These are phyloP conservation scores for Halophytophthora batemanensis DNA, from an alignment of 352 stramenopile species.

Conservation along the genomic window DNA sequence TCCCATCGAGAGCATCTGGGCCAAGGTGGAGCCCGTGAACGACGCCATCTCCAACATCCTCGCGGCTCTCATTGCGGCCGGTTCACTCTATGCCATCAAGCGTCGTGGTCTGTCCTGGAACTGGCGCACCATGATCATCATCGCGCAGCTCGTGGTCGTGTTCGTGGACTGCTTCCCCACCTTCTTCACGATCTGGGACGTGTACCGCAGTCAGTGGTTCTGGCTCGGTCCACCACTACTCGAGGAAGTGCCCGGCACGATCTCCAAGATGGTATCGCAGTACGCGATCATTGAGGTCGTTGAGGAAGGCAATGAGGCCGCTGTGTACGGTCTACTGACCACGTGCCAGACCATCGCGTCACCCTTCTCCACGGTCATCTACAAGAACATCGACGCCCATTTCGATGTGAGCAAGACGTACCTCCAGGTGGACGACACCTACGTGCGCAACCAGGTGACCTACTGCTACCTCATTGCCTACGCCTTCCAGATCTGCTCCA, in stretches of 20 bases:
- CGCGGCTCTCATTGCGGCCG: conserved; percentile 25
- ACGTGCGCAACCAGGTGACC: conserved; percentile 30
- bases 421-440: conserved; percentile 24
- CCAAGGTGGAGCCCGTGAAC: conserved; percentile 40
- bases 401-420: conserved; percentile 34
- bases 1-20: conserved; percentile 35
- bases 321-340: conserved; percentile 42
- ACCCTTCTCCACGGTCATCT: conserved; percentile 40
- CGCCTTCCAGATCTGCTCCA: conserved; percentile 35
- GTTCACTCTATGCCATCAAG: conserved; percentile 30
- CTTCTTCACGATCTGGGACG: conserved; percentile 50
- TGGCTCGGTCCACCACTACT: conserved; percentile 47
- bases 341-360: conserved; percentile 38
- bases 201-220: conserved; percentile 54
- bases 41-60: conserved; percentile 30
- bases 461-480: conserved; percentile 43
- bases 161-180: conserved; percentile 38
- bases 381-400: conserved; percentile 46
- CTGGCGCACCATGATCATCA: conserved; percentile 36
- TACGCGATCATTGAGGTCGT: conserved; percentile 48
- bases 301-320: conserved; percentile 43
- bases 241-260: conserved; percentile 30
- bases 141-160: conserved; percentile 32
- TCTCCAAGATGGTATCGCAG: conserved; percentile 40
- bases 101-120: conserved; percentile 40